Conservation (phyloP, 768 basidiomycete species). For the Lyophyllum shimeji region DNA sequence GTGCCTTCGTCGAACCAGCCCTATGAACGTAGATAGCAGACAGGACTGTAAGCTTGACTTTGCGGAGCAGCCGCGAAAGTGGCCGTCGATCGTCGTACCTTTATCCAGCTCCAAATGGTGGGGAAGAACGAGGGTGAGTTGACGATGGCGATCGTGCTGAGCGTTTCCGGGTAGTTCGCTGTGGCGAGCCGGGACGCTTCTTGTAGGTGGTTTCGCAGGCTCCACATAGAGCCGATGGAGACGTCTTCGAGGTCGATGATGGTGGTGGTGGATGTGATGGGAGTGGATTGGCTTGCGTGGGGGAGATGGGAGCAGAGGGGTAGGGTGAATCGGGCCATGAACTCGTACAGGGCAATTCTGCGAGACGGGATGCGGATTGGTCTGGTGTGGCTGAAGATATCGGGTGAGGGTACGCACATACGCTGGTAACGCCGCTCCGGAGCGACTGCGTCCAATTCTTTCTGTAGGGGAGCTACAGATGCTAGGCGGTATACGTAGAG, state of each 20-base stretch:
- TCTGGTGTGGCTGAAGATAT: neutral
- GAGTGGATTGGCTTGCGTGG: slow-evolving; percentile 46
- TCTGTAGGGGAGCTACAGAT: slow-evolving; percentile 56
- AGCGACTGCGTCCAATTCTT: slow-evolving; percentile 57
- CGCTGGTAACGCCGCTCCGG: slow-evolving; percentile 60
- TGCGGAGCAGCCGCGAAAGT: too few relatives aligned
- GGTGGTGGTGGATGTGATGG: slow-evolving; percentile 58
- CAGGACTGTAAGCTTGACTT: too few relatives aligned
- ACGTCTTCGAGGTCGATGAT: slow-evolving; percentile 74
- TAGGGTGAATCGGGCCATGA: slow-evolving; percentile 63
- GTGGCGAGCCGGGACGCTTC: slow-evolving; percentile 75
- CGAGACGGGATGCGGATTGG: neutral
- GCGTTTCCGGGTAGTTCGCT: slow-evolving; percentile 81
- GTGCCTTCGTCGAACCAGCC: slow-evolving; percentile 83
- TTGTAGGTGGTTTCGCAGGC: slow-evolving; percentile 67
- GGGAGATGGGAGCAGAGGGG: slow-evolving; percentile 64
- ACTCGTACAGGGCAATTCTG: slow-evolving; percentile 67
- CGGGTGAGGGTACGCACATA: slow-evolving; percentile 49
- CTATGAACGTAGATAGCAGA: slow-evolving; percentile 29
- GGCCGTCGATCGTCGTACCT: slow-evolving; percentile 44
- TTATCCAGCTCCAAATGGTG: slow-evolving; percentile 84
- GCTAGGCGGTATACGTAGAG: slow-evolving; percentile 76
- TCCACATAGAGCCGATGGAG: slow-evolving; percentile 67
- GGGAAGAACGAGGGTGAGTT: slow-evolving; percentile 85
- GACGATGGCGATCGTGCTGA: slow-evolving; percentile 65